Evolutionary conservation across 2,329 filamentous ascomycete genomes (phyloP).

Genomic region (Fusarium transvaalense): DNA sequence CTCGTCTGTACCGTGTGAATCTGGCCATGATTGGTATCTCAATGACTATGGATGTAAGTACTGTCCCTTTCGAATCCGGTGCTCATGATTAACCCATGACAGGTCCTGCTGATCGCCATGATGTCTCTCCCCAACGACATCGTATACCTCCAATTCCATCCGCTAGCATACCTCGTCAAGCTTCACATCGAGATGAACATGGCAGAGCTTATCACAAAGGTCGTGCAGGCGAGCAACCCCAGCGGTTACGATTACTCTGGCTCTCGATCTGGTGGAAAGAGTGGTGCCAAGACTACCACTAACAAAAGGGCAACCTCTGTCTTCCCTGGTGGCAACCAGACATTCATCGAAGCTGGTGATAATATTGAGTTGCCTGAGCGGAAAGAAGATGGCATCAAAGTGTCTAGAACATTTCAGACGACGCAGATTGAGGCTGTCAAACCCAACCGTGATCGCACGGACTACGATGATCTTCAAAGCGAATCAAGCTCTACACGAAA

Average conservation of each 20-base stretch:
- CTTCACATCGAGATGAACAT: slow-evolving; percentile 67
- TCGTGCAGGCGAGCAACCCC: slow-evolving; percentile 49
- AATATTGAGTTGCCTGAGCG: slow-evolving; percentile 41
- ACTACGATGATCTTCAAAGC: slow-evolving; percentile 45
- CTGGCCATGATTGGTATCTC: slow-evolving; percentile 50
- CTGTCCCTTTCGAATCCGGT: accelerated
- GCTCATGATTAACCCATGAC: neutral
- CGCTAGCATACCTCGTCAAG: slow-evolving; percentile 65
- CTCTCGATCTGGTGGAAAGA: slow-evolving; percentile 41
- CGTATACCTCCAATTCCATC: slow-evolving; percentile 62
- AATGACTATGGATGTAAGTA: slow-evolving; percentile 49
- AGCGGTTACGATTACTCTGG: slow-evolving; percentile 43
- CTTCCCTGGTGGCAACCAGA: slow-evolving; percentile 42
- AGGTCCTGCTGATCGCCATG: slow-evolving; percentile 49
- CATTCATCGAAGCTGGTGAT: slow-evolving; percentile 39
- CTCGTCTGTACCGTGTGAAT: slow-evolving; percentile 56
- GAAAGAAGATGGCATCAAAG: slow-evolving; percentile 38
- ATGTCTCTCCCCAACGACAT: slow-evolving; percentile 51
- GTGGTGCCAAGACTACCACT: slow-evolving; percentile 20
- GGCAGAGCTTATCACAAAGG: slow-evolving; percentile 63
- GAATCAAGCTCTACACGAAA: slow-evolving; percentile 46
- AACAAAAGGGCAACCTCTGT: slow-evolving; percentile 35
- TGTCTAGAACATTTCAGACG: slow-evolving; percentile 46
- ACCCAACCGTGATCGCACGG: slow-evolving; percentile 19
- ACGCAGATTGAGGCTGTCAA: slow-evolving; percentile 41